These are phyloP conservation scores for Hypericum androsaemum DNA, from an alignment of 345 rosid genomes.

Conservation along the genomic window DNA sequence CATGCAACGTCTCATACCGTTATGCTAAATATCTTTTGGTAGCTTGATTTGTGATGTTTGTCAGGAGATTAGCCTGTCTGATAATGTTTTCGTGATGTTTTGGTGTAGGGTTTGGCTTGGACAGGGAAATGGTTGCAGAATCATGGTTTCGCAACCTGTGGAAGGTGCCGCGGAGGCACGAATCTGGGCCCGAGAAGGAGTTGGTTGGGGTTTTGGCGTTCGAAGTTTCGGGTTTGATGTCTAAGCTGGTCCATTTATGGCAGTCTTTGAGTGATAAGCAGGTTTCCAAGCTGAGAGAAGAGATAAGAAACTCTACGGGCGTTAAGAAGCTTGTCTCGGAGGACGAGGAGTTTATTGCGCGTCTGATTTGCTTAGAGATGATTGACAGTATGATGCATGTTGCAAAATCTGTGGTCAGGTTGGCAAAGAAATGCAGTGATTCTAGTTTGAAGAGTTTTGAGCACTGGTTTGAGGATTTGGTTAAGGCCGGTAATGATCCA, in stretches of 20 bases:
- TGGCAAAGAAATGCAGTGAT: slow-evolving; percentile 61
- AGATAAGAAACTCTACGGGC: slow-evolving; percentile 52
- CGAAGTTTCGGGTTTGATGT: slow-evolving; percentile 81
- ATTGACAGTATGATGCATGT: slow-evolving; percentile 50
- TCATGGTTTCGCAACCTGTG: slow-evolving; percentile 84
- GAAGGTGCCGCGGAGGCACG: slow-evolving; percentile 54
- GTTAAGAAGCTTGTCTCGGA: slow-evolving; percentile 77
- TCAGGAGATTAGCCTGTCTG: too few relatives aligned
- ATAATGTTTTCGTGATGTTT: background rate
- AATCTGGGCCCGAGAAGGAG: slow-evolving; percentile 43
- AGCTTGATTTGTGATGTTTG: too few relatives aligned
- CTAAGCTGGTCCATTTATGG: slow-evolving; percentile 85
- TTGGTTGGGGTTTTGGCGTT: slow-evolving; percentile 73
- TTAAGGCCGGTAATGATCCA: slow-evolving; percentile 51
- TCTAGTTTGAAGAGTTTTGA: slow-evolving; percentile 55
- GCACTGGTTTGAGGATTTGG: slow-evolving; percentile 41
- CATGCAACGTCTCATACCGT: too few relatives aligned
- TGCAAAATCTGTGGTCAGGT: slow-evolving; percentile 65
- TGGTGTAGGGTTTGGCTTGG: background rate
- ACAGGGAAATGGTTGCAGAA: slow-evolving; percentile 56
- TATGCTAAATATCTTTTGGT: too few relatives aligned
- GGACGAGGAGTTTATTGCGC: slow-evolving; percentile 54
- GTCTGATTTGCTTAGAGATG: slow-evolving; percentile 59
- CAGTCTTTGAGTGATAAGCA: slow-evolving; percentile 81
- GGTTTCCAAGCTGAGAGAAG: slow-evolving; percentile 57